Conservation (phyloP, 768 basidiomycete genomes). For the Podaxis rugospora region DNA sequence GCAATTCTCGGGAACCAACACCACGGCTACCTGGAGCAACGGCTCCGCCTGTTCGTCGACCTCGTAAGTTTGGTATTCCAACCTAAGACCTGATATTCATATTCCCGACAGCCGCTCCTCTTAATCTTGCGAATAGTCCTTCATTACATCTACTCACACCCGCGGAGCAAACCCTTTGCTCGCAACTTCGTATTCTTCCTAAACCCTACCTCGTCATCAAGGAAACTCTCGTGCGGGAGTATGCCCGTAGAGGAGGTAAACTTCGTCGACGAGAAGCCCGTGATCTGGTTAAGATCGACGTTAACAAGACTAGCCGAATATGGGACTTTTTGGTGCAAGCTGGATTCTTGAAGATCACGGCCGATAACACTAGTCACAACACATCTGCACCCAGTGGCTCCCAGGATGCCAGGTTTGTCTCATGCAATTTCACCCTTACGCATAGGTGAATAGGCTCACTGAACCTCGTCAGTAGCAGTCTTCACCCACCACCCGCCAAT, state of each 20-base stretch:
- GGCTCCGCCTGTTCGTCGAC: constrained; percentile 38
- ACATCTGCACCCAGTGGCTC: constrained; percentile 35
- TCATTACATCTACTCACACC: constrained; percentile 87
- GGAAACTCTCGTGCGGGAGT: constrained; percentile 91
- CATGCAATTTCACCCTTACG: not conserved
- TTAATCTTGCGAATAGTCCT: constrained; percentile 88
- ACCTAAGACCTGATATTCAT: not conserved
- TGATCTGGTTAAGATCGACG: constrained; percentile 89
- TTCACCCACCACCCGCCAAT: constrained; percentile 22
- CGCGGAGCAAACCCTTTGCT: constrained; percentile 85
- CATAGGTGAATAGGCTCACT: not conserved
- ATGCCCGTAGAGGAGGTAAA: constrained; percentile 83
- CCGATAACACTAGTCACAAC: constrained; percentile 41
- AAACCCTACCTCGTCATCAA: constrained; percentile 96
- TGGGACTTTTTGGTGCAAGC: constrained; percentile 92
- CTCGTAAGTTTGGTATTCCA: constrained; percentile 29
- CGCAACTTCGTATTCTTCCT: constrained; percentile 84
- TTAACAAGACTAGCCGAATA: constrained; percentile 86
- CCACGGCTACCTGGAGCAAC: constrained; percentile 40
- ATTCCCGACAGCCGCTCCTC: constrained; percentile 43
- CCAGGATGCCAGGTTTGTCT: constrained; percentile 33
- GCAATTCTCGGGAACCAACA: constrained; percentile 58
- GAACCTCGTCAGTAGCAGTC: constrained; percentile 11
- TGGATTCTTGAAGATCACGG: constrained; percentile 72
- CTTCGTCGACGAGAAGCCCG: constrained; percentile 85